phyloP scores from a whole-genome alignment of 2,329 filamentous ascomycete species.

The Trichoderma cornu-damae region DNA sequence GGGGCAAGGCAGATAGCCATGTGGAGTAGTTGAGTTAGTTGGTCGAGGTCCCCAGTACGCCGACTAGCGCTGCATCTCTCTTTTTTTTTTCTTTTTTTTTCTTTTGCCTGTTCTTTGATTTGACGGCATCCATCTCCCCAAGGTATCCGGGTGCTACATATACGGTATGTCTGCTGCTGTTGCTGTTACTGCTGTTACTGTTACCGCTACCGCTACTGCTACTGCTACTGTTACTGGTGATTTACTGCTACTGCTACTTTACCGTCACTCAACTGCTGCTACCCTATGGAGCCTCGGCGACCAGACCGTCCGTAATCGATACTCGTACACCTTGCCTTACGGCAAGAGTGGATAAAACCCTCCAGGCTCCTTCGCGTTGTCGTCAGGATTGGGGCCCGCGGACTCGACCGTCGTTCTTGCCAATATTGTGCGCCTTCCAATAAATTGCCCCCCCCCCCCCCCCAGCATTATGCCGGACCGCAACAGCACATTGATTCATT shows the following conservation, averaged over 20 bases:
- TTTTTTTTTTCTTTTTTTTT: too few species aligned
- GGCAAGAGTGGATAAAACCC: neutral
- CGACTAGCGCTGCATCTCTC: neutral
- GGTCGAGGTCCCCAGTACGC: neutral
- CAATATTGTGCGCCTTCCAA: slow-evolving; percentile 3
- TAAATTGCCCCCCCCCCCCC: too few species aligned
- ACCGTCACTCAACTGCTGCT: neutral
- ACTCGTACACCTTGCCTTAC: slow-evolving; percentile 6
- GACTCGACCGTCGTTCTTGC: neutral
- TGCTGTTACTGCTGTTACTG: neutral
- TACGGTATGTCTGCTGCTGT: too few species aligned
- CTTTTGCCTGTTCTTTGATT: too few species aligned
- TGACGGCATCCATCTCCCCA: too few species aligned
- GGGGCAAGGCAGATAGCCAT: slow-evolving; percentile 7
- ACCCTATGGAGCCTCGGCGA: neutral
- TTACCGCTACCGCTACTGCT: too few species aligned
- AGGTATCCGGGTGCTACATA: too few species aligned
- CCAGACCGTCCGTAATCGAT: too few species aligned
- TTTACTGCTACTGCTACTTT: neutral
- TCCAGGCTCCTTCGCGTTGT: neutral
- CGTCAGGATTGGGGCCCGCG: slow-evolving; percentile 9
- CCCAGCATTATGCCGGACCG: neutral
- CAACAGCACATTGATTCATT: neutral
- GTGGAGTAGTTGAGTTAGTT: too few species aligned
- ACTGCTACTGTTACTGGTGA: neutral